Evolutionary conservation across 1,284 basidiomycete genomes (phyloP).

Genomic region (Melampsora americana): DNA sequence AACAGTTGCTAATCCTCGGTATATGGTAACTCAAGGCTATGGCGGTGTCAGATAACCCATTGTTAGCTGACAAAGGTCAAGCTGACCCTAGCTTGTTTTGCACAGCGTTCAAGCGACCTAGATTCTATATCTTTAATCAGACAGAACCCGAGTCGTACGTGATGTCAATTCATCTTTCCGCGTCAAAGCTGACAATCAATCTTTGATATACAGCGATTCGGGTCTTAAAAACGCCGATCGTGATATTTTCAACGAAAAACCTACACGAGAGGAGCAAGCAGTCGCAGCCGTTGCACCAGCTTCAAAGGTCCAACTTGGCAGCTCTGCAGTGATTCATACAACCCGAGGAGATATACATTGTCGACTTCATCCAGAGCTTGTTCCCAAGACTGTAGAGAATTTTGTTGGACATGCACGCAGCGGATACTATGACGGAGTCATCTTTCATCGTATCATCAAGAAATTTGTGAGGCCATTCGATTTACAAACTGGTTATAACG

Average conservation of each 20-base stretch:
- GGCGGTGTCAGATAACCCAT: conserved; percentile 90
- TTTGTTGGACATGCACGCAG: conserved; percentile 90
- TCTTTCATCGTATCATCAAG: conserved; percentile 96
- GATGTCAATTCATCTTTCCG: not conserved
- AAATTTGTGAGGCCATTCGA: conserved; percentile 70
- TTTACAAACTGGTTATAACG: not conserved
- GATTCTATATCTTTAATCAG: conserved; percentile 96
- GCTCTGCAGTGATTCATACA: conserved; percentile 85
- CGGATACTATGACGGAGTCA: conserved; percentile 86
- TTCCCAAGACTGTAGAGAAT: conserved; percentile 94
- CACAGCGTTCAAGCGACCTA: conserved; percentile 83
- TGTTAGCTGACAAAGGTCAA: conserved; percentile 74
- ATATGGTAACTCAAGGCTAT: conserved; percentile 64
- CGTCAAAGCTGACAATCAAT: not conserved
- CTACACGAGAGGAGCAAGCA: conserved; percentile 93
- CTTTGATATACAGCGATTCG: conserved; percentile 26
- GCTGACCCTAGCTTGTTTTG: conserved; percentile 90
- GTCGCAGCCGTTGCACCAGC: conserved; percentile 68
- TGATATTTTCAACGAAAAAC: conserved; percentile 97
- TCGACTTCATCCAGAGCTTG: conserved; percentile 82
- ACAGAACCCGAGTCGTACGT: conserved; percentile 78
- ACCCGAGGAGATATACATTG: conserved; percentile 84
- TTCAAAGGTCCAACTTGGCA: conserved; percentile 61
- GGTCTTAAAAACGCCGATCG: conserved; percentile 85
- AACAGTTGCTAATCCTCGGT: not conserved